Conservation (phyloP, 805 yeast genomes). For the Suhomyces sp. region DNA sequence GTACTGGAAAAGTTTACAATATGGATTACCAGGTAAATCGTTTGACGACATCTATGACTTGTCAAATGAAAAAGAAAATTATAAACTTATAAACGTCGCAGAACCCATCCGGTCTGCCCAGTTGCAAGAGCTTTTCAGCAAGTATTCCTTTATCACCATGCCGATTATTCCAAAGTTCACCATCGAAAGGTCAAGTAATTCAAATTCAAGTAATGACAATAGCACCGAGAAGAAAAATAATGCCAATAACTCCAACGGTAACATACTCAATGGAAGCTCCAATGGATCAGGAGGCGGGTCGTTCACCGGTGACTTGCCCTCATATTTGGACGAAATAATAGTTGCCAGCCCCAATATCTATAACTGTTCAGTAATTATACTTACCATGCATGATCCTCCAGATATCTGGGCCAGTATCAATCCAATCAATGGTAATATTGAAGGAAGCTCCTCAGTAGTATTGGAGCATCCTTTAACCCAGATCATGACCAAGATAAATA, state of each 20-base stretch:
- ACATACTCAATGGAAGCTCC: neutral
- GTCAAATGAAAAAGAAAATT: conserved; percentile 20
- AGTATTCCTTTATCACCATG: conserved; percentile 58
- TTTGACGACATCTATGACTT: conserved; percentile 41
- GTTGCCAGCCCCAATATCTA: conserved; percentile 70
- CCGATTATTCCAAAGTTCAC: conserved; percentile 51
- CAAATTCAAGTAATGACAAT: conserved; percentile 19
- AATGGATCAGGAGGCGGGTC: neutral
- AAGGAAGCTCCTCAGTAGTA: conserved; percentile 67
- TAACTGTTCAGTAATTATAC: conserved; percentile 58
- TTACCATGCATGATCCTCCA: conserved; percentile 86
- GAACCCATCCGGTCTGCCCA: conserved; percentile 78
- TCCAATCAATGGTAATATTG: conserved; percentile 74
- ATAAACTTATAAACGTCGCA: conserved; percentile 50
- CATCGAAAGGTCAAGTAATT: neutral
- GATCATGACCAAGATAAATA: conserved; percentile 55
- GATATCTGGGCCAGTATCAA: conserved; percentile 87
- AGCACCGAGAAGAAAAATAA: conserved; percentile 6
- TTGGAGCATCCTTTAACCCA: conserved; percentile 66
- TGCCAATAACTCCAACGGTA: neutral
- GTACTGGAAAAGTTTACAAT: conserved; percentile 83
- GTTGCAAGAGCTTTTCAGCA: conserved; percentile 51
- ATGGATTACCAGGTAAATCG: conserved; percentile 50
- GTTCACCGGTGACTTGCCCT: conserved; percentile 42
- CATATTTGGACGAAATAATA: conserved; percentile 59